Evolutionary conservation across 1,139 yeast species (phyloP).

Genomic region (Waltiozyma sp.): DNA sequence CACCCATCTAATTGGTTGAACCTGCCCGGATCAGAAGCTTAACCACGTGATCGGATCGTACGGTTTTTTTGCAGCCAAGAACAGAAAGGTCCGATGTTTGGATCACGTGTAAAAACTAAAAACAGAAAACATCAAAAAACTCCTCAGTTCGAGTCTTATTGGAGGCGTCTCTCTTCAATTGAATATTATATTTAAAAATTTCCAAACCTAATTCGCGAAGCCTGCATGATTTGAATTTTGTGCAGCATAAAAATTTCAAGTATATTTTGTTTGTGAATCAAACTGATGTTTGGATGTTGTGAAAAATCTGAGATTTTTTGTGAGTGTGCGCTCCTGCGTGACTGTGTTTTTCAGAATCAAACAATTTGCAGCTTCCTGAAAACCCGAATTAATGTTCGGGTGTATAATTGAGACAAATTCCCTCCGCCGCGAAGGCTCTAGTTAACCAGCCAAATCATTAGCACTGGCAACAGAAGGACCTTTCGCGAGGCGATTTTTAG

Average conservation of each 20-base stretch:
- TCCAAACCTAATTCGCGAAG: not conserved
- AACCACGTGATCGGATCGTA: not conserved
- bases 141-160: too few species aligned
- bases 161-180: too few species aligned
- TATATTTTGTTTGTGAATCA: too few species aligned
- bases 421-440: not conserved
- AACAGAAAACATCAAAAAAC: too few species aligned
- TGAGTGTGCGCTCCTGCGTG: not conserved
- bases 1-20: not conserved
- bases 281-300: not conserved
- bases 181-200: too few species aligned
- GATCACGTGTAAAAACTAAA: not conserved
- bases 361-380: not conserved
- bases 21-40: not conserved
- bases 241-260: not conserved
- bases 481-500: not conserved
- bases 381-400: not conserved
- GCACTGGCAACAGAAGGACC: not conserved
- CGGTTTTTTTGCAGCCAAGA: not conserved
- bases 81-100: not conserved
- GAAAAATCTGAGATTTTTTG: not conserved
- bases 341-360: not conserved
- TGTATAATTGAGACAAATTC: not conserved
- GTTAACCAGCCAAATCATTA: too few species aligned
- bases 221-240: not conserved